These are phyloP conservation scores for Fusarium lyarnte DNA, from an alignment of 2,329 filamentous ascomycete genomes.

Conservation along the genomic window DNA sequence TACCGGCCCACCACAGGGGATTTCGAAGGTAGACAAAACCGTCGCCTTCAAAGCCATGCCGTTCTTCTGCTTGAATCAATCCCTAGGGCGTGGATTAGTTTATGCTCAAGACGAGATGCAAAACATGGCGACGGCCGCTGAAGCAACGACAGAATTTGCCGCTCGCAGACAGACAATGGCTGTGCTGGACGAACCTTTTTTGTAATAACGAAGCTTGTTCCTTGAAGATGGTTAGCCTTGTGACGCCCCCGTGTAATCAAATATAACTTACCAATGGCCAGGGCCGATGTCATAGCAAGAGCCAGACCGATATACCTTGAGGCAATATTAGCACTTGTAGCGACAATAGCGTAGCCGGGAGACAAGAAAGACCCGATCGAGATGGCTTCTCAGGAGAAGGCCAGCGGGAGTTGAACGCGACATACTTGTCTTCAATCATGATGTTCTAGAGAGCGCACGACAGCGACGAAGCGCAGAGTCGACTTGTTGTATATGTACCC, in stretches of 20 bases:
- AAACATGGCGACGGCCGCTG: background rate
- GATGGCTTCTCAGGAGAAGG: slow-evolving; percentile 6
- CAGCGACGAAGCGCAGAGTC: slow-evolving; percentile 28
- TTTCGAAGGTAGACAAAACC: slow-evolving; percentile 94
- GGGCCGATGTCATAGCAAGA: slow-evolving; percentile 77
- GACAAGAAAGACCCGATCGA: slow-evolving; percentile 3
- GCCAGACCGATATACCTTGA: slow-evolving; percentile 79
- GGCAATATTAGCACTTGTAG: slow-evolving; percentile 27
- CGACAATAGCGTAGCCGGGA: background rate
- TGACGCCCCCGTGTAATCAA: background rate
- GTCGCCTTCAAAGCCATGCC: slow-evolving; percentile 95
- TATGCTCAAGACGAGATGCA: background rate
- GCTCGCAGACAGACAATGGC: background rate
- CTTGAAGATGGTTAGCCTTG: slow-evolving; percentile 56
- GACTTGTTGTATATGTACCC: background rate
- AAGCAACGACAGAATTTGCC: background rate
- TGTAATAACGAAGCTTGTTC: slow-evolving; percentile 97
- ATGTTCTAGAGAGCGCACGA: slow-evolving; percentile 30
- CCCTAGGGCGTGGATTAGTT: slow-evolving; percentile 63
- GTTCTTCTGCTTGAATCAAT: slow-evolving; percentile 87
- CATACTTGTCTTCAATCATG: slow-evolving; percentile 55
- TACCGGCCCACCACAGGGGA: slow-evolving; percentile 97
- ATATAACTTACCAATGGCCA: slow-evolving; percentile 74
- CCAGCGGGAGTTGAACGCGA: slow-evolving; percentile 16
- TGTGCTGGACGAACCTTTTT: slow-evolving; percentile 77